Evolutionary conservation across 805 yeast species (phyloP).

Genomic region (Lipomyces mesembrius): DNA sequence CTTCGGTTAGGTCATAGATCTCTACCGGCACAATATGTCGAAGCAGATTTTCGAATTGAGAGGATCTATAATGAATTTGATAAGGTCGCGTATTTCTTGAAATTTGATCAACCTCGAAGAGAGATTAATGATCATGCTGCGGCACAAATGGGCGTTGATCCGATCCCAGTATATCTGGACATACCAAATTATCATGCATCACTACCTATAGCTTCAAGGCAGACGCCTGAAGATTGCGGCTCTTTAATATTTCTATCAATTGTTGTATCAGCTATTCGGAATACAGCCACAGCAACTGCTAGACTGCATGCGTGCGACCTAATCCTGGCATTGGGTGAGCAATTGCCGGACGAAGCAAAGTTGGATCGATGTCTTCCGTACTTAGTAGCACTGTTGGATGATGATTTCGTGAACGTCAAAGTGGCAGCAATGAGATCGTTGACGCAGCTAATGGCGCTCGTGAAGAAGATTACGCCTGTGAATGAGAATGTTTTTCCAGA

Average conservation of each 20-base stretch:
- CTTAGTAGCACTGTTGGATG: conserved; percentile 72
- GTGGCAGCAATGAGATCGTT: conserved; percentile 65
- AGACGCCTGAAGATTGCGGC: conserved; percentile 45
- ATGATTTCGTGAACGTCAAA: conserved; percentile 66
- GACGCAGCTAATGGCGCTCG: conserved; percentile 68
- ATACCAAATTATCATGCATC: conserved; percentile 36
- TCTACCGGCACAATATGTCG: conserved; percentile 44
- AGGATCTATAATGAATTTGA: conserved; percentile 64
- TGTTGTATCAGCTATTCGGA: conserved; percentile 63
- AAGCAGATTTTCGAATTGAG: conserved; percentile 62
- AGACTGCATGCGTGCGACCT: conserved; percentile 75
- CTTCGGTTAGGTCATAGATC: conserved; percentile 35
- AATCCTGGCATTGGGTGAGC: conserved; percentile 74
- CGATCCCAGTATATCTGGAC: conserved; percentile 38
- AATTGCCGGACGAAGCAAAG: conserved; percentile 78
- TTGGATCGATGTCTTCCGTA: conserved; percentile 86
- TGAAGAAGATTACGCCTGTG: conserved; percentile 69
- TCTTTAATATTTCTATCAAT: conserved; percentile 63
- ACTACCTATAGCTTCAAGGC: conserved; percentile 20
- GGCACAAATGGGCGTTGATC: conserved; percentile 12
- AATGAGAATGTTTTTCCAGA: conserved; percentile 81
- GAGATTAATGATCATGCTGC: background rate
- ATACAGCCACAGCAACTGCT: conserved; percentile 63
- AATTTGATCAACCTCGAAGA: conserved; percentile 42
- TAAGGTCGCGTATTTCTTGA: conserved; percentile 51